A percentile compares a stretch with the other conserved stretches of the same genome.
phyloP scores from a whole-genome alignment of 495 filamentous ascomycete genomes.

The Penicillium fimorum region DNA sequence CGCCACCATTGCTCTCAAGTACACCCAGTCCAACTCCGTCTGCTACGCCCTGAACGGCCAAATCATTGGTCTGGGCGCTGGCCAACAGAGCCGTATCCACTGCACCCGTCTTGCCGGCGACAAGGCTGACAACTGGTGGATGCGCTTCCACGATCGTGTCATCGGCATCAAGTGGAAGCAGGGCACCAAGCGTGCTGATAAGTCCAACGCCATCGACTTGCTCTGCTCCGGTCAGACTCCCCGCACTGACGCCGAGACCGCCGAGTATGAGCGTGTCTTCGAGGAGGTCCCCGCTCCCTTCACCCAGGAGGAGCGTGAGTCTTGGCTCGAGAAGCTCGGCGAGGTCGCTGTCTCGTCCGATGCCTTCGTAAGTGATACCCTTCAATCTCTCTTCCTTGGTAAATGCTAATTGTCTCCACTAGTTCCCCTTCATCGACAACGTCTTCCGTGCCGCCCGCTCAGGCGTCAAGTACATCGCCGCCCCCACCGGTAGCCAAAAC shows the following conservation, averaged over 20 bases:
- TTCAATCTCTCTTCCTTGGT: slow-evolving; percentile 1
- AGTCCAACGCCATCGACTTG: slow-evolving; percentile 96
- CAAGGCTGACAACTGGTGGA: slow-evolving; percentile 99
- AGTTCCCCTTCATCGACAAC: slow-evolving; percentile 99
- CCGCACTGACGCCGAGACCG: slow-evolving; percentile 72
- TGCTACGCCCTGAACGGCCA: slow-evolving; percentile 97
- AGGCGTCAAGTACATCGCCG: slow-evolving; percentile 93
- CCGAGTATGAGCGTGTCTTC: slow-evolving; percentile 83
- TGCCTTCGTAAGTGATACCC: slow-evolving; percentile 72
- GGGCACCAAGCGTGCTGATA: slow-evolving; percentile 91
- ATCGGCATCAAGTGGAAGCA: slow-evolving; percentile 93
- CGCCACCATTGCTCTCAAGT: slow-evolving; percentile 95
- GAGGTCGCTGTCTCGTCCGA: slow-evolving; percentile 88
- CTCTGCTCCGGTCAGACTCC: slow-evolving; percentile 87
- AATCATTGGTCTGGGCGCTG: slow-evolving; percentile 89
- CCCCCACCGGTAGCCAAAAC: slow-evolving; percentile 90
- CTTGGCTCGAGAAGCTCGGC: slow-evolving; percentile 75
- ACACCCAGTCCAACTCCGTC: slow-evolving; percentile 97
- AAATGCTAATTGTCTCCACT: slow-evolving; percentile 12
- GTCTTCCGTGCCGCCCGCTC: slow-evolving; percentile 85
- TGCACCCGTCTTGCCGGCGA: slow-evolving; percentile 97
- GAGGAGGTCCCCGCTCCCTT: slow-evolving; percentile 86
- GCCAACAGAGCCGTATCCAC: slow-evolving; percentile 96
- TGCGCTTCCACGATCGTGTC: slow-evolving; percentile 89
- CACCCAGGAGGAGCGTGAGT: slow-evolving; percentile 76